Base-by-base conservation (phyloP, 2,329 filamentous ascomycete genomes). In the Monosporascus sp. region DNA sequence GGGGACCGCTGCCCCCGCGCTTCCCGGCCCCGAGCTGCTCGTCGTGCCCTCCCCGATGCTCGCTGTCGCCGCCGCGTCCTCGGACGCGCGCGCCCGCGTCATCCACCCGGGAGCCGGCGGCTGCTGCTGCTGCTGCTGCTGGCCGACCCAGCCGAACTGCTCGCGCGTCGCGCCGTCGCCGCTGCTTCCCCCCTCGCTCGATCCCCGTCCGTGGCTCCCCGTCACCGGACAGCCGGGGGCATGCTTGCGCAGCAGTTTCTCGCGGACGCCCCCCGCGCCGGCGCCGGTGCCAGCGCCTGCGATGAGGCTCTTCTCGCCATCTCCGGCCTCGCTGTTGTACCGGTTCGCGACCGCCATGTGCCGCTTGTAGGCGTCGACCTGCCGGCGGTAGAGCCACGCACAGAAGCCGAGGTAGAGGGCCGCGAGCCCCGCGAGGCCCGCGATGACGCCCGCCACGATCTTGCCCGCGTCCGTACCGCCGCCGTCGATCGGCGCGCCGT, bases 341-440 rank as follows among this genome's bases (percentile, higher is more conserved):
- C 79, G 76, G 62, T 89, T 85, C 2, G 80, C 74, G 62, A 86
- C 80, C 1, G 83, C 82, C 35, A 88, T 79, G 64, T 90, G 87
- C 37, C 79, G 75, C 68, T 86, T 85, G 75, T 90, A 91, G 9
- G 88, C 79, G 31, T 73, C 69, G 17, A 90, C 79, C 66, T 88
- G 87, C 48, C 84, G 84, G 27, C 86, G 79, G 73, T 90, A 90
- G 7, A 91, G 72, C 81, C 84, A 90, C 18, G 81, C 79, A 69
- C 85, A 88, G 73, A 87, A 89, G 46, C 82, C 84, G 14, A 89
- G 77, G 65, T 89, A 89, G 2, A 73, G 71, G 2, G 84, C 84
- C 0, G 83, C 62, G 18, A 87, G 60, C 47, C 82, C 81, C 5
- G 88, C 75, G 4, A 85, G 63, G n/a, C 84, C 86, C 0, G 88